Base-by-base conservation (phyloP, 2,329 filamentous ascomycete species). In the Pezicula neosporulosa region DNA sequence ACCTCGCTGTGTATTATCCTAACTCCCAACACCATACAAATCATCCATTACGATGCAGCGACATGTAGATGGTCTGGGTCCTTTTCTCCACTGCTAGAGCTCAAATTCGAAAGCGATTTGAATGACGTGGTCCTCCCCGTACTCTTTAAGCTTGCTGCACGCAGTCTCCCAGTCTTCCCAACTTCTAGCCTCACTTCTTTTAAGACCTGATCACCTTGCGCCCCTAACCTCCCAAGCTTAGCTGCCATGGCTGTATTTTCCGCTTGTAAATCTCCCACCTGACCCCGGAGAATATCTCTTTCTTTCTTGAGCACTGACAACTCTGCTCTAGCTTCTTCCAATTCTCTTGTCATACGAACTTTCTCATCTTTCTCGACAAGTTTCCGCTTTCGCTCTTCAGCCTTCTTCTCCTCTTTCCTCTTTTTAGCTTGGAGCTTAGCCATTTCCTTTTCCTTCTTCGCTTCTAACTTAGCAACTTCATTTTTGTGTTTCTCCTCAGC, bases 391-490 rank as follows among this genome's bases (percentile, higher is more conserved):
- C 74, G 68, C 44, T 77, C 76, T 51, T 78, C 76, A 1, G 77
- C 77, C 66, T 85, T 87, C 59, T 72, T 74, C 53, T 82, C 74
- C 61, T 90, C 87, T 51, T 77, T 78, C 52, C 75, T 73, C 44
- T 81, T 80, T 69, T 82, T 83, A 56, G 82, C 77, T 56, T 89
- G 81, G 2, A 88, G 70, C 66, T 85, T 86, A 55, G 72, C 72
- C 43, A 87, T 71, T 61, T 90, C 85, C 12, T 77, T 77, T 56
- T 78, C 77, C 59, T 85, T 84, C 58, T 84, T 86, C 44, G 83
- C 83, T 58, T 86, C 81, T 48, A 85, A 81, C 63, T 86, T 88
- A 41, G 80, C 78, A 0, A 85, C 65, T 56, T 87, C 83, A 44
- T 72, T 75, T 43, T 82, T 78, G 65, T 88, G 82, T 62, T 81